A percentile compares a stretch with the other conserved stretches of the same genome.
Conservation (phyloP, 2,329 filamentous ascomycete genomes). For the Fusarium tuaranense region DNA sequence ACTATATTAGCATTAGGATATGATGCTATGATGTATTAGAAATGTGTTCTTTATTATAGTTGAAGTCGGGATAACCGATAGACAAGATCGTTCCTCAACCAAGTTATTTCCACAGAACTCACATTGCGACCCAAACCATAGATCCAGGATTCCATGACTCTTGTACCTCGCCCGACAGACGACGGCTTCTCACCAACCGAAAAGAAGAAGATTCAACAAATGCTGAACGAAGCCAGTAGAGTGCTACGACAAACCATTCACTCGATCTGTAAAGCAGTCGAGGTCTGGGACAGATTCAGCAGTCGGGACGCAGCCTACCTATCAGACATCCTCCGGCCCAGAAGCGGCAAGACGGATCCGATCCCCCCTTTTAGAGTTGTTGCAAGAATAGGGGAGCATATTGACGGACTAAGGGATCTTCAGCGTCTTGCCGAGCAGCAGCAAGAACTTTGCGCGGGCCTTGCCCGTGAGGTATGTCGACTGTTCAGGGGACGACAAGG, state of each 20-base stretch:
- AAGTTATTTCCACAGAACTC: neutral
- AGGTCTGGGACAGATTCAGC: conserved; percentile 1
- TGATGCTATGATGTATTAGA: too few relatives aligned
- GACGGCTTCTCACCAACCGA: neutral
- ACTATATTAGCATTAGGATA: too few relatives aligned
- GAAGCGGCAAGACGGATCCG: neutral
- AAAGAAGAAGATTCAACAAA: neutral
- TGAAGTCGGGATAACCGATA: too few relatives aligned
- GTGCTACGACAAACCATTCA: neutral
- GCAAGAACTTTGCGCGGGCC: conserved; percentile 3
- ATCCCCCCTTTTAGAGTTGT: neutral
- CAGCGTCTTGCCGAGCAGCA: conserved; percentile 9
- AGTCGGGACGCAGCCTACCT: neutral
- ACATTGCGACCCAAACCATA: neutral
- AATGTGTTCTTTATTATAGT: too few relatives aligned
- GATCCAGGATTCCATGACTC: neutral
- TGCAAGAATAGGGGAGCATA: neutral
- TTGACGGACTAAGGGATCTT: conserved; percentile 1
- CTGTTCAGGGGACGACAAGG: neutral
- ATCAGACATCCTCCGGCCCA: neutral
- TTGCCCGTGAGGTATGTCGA: conserved; percentile 11
- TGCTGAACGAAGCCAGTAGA: neutral
- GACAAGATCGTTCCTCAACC: accelerated
- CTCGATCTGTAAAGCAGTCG: neutral
- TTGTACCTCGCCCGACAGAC: accelerated